These are phyloP conservation scores for Rossbeevera mucosa DNA, from an alignment of 768 basidiomycete species.

Conservation along the genomic window DNA sequence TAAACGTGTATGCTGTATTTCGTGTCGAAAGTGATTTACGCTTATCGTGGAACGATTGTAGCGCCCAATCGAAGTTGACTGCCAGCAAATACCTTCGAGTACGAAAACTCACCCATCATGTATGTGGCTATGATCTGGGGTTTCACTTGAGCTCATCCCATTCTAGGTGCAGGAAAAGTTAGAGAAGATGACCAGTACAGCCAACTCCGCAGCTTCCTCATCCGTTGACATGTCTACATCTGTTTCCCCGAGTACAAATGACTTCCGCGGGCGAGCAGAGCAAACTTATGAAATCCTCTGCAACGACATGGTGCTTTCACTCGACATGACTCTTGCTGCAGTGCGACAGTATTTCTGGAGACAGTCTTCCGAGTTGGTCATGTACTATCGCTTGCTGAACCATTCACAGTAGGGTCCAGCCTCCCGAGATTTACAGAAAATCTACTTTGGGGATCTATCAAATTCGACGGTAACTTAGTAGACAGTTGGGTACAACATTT, in stretches of 20 bases:
- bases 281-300: constrained; percentile 85
- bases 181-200: constrained; percentile 46
- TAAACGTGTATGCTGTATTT: constrained; percentile 67
- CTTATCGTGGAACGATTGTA: constrained; percentile 22
- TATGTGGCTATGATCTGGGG: constrained; percentile 35
- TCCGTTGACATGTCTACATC: constrained; percentile 39
- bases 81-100: constrained; percentile 84
- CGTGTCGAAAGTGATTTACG: neutral
- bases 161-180: constrained; percentile 78
- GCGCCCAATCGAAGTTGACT: constrained; percentile 79
- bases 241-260: constrained; percentile 22
- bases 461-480: constrained; percentile 18
- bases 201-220: constrained; percentile 26
- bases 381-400: constrained; percentile 65
- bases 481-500: constrained; percentile 5
- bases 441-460: neutral
- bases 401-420: neutral
- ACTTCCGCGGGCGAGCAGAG: constrained; percentile 42
- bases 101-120: constrained; percentile 79
- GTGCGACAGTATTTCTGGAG: constrained; percentile 90
- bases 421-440: too few species aligned
- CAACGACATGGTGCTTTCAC: constrained; percentile 76
- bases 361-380: constrained; percentile 62
- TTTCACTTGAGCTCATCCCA: constrained; percentile 4
- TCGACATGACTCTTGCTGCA: constrained; percentile 86